phyloP scores from a whole-genome alignment of 345 rosid species.

The Isatis tinctoria region DNA sequence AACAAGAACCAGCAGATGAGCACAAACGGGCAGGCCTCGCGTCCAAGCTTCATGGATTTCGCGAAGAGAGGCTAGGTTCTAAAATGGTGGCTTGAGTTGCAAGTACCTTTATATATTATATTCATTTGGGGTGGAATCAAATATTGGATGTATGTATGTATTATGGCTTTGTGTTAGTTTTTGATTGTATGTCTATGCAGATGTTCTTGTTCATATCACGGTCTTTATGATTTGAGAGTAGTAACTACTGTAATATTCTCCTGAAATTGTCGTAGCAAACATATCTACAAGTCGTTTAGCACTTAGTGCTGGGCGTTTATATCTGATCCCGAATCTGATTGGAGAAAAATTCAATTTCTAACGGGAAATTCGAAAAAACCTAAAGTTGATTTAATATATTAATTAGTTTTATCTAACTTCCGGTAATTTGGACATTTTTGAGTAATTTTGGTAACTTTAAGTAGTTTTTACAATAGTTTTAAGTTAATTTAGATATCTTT shows the following conservation, averaged over 20 bases:
- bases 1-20: conserved; percentile 44
- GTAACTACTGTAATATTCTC: neutral
- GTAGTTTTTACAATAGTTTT: too few species aligned
- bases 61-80: conserved; percentile 36
- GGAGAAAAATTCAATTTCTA: too few species aligned
- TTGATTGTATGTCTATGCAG: conserved; percentile 15
- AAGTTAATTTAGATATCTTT: too few species aligned
- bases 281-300: neutral
- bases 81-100: neutral
- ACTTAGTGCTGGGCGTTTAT: too few species aligned
- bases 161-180: conserved; percentile 1
- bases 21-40: conserved; percentile 36
- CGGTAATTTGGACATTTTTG: too few species aligned
- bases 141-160: conserved; percentile 16
- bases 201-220: neutral
- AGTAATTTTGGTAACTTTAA: too few species aligned
- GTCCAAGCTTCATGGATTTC: conserved; percentile 46
- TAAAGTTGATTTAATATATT: too few species aligned
- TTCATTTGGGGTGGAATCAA: conserved; percentile 9
- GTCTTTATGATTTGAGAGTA: neutral
- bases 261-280: neutral
- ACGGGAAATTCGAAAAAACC: too few species aligned
- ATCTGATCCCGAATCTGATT: too few species aligned
- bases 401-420: too few species aligned
- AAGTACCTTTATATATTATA: conserved; percentile 9